Conservation (phyloP, 345 rosid genomes). For the Camelina laxa region DNA sequence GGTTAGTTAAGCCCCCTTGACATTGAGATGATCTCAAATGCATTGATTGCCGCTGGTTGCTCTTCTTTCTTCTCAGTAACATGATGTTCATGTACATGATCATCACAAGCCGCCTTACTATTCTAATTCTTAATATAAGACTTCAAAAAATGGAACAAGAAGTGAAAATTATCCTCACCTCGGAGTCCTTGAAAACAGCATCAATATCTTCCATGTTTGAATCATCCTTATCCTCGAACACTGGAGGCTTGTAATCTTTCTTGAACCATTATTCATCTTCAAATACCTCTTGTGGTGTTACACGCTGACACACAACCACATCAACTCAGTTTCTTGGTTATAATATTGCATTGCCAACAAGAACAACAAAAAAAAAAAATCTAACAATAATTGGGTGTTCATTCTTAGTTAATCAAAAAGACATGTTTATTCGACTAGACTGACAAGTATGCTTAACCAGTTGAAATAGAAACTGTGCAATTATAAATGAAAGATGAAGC, state of each 20-base stretch:
- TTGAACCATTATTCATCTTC: conserved; percentile 94
- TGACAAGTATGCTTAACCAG: not conserved
- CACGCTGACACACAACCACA: conserved; percentile 62
- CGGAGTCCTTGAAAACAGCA: conserved; percentile 89
- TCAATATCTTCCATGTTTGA: conserved; percentile 83
- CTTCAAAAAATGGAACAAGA: not conserved
- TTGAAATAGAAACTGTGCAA: not conserved
- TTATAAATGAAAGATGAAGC: conserved; percentile 42
- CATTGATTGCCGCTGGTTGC: conserved; percentile 85
- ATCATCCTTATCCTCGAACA: conserved; percentile 75
- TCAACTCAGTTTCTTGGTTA: not conserved
- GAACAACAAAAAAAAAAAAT: too few species aligned
- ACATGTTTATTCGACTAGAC: not conserved
- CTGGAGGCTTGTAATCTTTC: conserved; percentile 79
- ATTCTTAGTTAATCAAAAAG: not conserved
- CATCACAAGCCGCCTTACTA: conserved; percentile 8
- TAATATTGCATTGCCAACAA: not conserved
- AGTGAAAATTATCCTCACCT: conserved; percentile 50
- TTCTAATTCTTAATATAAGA: conserved; percentile 12
- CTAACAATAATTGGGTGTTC: not conserved
- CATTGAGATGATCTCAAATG: conserved; percentile 92
- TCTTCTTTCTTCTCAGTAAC: conserved; percentile 87
- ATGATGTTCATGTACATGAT: conserved; percentile 67
- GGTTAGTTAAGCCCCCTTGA: conserved; percentile 88
- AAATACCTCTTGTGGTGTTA: conserved; percentile 77